Conservation (phyloP, 2,329 filamentous ascomycete species). For the Helotiales sp. region DNA sequence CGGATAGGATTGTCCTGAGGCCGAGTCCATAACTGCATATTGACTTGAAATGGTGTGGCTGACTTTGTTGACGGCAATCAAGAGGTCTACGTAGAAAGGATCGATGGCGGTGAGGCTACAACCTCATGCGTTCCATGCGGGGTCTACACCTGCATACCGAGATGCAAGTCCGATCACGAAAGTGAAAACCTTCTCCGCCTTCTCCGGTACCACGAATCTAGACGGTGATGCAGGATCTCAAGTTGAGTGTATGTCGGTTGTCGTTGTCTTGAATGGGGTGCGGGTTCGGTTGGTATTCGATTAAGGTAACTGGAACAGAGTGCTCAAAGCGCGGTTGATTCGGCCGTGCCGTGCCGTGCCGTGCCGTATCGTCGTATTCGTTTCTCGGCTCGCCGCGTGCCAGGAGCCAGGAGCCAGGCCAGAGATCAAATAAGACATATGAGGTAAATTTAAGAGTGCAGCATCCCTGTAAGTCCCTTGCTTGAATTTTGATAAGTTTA, state of each 20-base stretch:
- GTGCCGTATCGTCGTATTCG: background rate
- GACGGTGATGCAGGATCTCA: no score
- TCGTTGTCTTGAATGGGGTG: no score
- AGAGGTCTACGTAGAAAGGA: background rate
- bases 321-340: background rate
- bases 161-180: background rate
- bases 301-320: no score
- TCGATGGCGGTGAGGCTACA: slow-evolving; percentile 13
- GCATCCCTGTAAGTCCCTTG: background rate
- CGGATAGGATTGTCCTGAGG: slow-evolving; percentile 32
- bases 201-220: no score
- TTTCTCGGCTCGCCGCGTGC: background rate
- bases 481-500: no score
- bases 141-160: slow-evolving; percentile 7
- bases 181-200: background rate
- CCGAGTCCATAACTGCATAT: slow-evolving; percentile 27
- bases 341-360: background rate
- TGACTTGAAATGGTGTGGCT: background rate
- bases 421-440: no score
- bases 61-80: background rate
- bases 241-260: no score
- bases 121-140: slow-evolving; percentile 11
- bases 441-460: no score
- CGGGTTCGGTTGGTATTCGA: no score
- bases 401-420: background rate